Percentiles rank a stretch among this genome's conserved stretches.
Evolutionary conservation across 768 basidiomycete species (phyloP).

Genomic region (Cantharellus cinnabarinus): DNA sequence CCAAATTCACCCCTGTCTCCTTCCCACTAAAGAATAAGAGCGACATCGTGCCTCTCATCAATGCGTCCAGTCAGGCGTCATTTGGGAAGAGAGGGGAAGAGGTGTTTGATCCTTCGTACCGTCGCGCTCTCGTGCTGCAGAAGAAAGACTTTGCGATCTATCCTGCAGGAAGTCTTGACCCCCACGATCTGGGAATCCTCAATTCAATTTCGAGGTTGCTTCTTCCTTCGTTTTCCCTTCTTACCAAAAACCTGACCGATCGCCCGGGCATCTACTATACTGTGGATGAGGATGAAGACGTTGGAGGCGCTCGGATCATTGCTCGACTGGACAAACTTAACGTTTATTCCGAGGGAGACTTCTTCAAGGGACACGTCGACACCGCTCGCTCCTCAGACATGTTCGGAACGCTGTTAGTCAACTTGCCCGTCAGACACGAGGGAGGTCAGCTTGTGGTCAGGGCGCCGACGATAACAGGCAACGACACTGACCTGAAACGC

Average conservation of each 20-base stretch:
- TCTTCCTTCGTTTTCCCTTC: no score
- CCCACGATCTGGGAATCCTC: not conserved
- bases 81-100: slow-evolving; percentile 2
- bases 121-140: slow-evolving; percentile 1
- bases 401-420: slow-evolving; percentile 32
- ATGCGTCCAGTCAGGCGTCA: not conserved
- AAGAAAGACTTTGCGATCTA: not conserved
- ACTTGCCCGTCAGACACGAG: slow-evolving; percentile 27
- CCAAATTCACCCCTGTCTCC: not conserved
- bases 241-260: no score
- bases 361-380: slow-evolving; percentile 32
- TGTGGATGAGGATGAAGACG: no score
- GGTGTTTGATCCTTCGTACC: slow-evolving; percentile 1
- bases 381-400: slow-evolving; percentile 25
- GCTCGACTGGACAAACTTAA: slow-evolving; percentile 5
- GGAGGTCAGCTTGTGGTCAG: slow-evolving; percentile 25
- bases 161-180: not conserved
- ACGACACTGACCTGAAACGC: not conserved
- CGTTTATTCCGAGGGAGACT: slow-evolving; percentile 17
- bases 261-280: no score
- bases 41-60: not conserved
- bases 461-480: not conserved
- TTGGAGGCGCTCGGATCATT: not conserved
- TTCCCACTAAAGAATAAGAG: not conserved
- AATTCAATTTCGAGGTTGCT: not conserved